Percentiles rank a stretch among this genome's conserved stretches.
Evolutionary conservation across 139 green algal genomes (phyloP).

Genomic region (Haematococcus lacustris): DNA sequence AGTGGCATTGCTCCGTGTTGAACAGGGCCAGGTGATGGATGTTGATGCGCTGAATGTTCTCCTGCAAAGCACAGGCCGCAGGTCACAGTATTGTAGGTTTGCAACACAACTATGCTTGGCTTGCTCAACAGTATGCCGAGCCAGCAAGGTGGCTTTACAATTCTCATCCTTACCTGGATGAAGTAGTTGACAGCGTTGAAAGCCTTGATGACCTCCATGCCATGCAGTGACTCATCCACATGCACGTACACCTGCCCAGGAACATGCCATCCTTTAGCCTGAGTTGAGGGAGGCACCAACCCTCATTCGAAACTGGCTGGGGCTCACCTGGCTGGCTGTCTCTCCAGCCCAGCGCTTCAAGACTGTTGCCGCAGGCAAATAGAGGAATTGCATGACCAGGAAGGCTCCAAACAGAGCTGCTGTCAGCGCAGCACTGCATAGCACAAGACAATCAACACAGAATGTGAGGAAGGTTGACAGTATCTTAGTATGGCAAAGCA

Average conservation of each 20-base stretch:
- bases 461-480: no score
- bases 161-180: constrained; percentile 22
- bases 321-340: constrained; percentile 22
- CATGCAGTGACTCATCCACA: constrained; percentile 54
- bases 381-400: constrained; percentile 46
- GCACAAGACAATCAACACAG: no score
- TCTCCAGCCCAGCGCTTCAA: constrained; percentile 56
- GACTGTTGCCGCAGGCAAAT: constrained; percentile 53
- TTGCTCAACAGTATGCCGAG: no score
- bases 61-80: no score
- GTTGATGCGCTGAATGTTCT: constrained; percentile 41
- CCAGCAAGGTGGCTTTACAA: no score
- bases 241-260: constrained; percentile 41
- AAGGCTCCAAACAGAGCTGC: constrained; percentile 28
- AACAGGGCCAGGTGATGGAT: constrained; percentile 50
- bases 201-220: constrained; percentile 58
- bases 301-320: no score
- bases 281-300: no score
- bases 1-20: constrained; percentile 54
- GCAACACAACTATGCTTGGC: no score
- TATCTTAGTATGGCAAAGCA: no score
- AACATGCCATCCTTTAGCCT: no score
- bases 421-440: constrained; percentile 27
- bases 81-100: no score
- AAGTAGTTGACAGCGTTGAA: constrained; percentile 56